Percentiles rank a stretch among this genome's conserved stretches.
Evolutionary conservation across 192 early-diverging fungal species (phyloP).

Genomic region (Coemansia sp.): DNA sequence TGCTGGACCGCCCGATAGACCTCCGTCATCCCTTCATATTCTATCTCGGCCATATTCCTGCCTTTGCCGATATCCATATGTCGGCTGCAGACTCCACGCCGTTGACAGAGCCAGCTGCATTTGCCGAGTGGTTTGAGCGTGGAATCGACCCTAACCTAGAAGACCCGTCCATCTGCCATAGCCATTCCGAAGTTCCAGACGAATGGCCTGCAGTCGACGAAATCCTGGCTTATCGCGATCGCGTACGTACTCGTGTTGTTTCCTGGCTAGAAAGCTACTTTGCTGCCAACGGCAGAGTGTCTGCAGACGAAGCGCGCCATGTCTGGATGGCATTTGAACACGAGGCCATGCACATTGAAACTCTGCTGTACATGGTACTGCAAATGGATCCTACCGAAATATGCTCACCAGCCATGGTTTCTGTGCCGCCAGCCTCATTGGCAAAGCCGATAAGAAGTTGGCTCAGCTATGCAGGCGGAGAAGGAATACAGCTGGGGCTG

Average conservation of each 20-base stretch:
- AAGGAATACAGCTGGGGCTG: constrained; percentile 60
- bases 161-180: constrained; percentile 67
- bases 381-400: constrained; percentile 50
- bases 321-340: constrained; percentile 92
- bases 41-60: constrained; percentile 82
- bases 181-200: constrained; percentile 68
- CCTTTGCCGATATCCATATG: constrained; percentile 66
- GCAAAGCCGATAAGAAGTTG: constrained; percentile 15
- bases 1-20: constrained; percentile 70
- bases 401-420: constrained; percentile 11
- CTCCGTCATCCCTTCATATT: constrained; percentile 88
- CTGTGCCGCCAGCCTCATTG: constrained; percentile 6
- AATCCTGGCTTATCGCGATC: constrained; percentile 66
- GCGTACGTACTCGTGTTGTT: constrained; percentile 58
- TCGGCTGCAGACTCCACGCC: constrained; percentile 37
- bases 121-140: constrained; percentile 84
- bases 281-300: neutral
- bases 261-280: constrained; percentile 40
- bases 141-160: constrained; percentile 91
- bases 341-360: constrained; percentile 92
- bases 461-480: constrained; percentile 21
- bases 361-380: constrained; percentile 85
- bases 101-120: constrained; percentile 62
- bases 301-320: constrained; percentile 50
- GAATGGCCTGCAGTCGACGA: constrained; percentile 71